A percentile compares a stretch with the other conserved stretches of the same genome.
These are phyloP conservation scores for Phlyctochytrium planicorne DNA, from an alignment of 192 early-diverging fungal species.

Conservation along the genomic window DNA sequence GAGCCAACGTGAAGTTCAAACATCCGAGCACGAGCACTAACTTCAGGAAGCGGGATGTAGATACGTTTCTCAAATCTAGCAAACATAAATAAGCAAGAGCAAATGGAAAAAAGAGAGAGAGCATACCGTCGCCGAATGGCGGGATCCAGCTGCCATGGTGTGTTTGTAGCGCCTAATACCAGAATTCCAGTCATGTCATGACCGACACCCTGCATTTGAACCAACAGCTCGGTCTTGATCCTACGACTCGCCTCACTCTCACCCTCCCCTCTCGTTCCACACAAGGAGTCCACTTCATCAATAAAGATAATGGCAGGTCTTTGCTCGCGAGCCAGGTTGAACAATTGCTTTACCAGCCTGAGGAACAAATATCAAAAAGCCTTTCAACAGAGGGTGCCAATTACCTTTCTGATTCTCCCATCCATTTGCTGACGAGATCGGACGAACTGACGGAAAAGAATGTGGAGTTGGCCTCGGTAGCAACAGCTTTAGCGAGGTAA, in stretches of 20 bases:
- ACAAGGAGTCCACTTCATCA: conserved; percentile 97
- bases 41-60: conserved; percentile 95
- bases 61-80: conserved; percentile 89
- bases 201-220: conserved; percentile 99
- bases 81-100: conserved; percentile 6
- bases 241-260: conserved; percentile 91
- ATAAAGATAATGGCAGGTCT: conserved; percentile 98
- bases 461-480: conserved; percentile 93
- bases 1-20: conserved; percentile 91
- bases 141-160: conserved; percentile 92
- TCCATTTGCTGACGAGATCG: conserved; percentile 99
- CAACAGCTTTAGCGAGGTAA: conserved; percentile 95
- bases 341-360: conserved; percentile 90
- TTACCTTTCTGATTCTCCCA: conserved; percentile 93
- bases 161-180: conserved; percentile 95
- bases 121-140: conserved; percentile 84
- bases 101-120: conserved; percentile 5
- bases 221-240: conserved; percentile 97
- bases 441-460: conserved; percentile 98
- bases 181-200: conserved; percentile 94
- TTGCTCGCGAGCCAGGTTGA: conserved; percentile 88
- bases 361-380: conserved; percentile 1
- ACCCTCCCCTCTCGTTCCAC: conserved; percentile 94
- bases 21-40: conserved; percentile 83
- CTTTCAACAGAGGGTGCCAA: neutral